A percentile compares a stretch with the other conserved stretches of the same genome.
These are phyloP conservation scores for Penicillium lagena DNA, from an alignment of 495 filamentous ascomycete species.

Conservation along the genomic window DNA sequence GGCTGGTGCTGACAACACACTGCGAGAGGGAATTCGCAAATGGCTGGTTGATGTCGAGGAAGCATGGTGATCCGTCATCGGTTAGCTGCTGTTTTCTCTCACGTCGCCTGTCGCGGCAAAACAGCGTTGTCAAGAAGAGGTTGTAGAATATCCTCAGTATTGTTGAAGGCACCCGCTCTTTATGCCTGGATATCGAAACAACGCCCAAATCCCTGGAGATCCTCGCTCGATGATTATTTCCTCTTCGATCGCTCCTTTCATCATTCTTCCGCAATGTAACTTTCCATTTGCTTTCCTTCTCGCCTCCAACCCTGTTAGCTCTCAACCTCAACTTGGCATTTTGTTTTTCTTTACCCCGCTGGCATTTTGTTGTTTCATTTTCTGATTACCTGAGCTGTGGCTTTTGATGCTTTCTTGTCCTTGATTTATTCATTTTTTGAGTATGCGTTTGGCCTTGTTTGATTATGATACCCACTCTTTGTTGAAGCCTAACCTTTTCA, in stretches of 20 bases:
- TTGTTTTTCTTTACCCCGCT: conserved; percentile 1
- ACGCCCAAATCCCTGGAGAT: no score
- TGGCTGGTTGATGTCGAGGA: conserved; percentile 59
- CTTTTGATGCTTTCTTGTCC: neutral
- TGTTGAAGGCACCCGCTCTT: no score
- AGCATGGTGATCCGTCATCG: conserved; percentile 24
- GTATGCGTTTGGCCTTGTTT: conserved; percentile 7
- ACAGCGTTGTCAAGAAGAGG: no score
- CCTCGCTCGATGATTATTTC: no score
- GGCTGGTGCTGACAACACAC: conserved; percentile 45
- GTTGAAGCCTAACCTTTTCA: conserved; percentile 5
- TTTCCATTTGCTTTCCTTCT: neutral
- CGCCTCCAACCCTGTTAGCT: neutral
- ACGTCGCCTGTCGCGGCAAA: neutral
- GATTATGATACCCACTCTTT: conserved; percentile 24
- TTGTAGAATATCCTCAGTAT: no score
- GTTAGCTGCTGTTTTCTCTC: neutral
- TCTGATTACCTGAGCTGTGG: neutral
- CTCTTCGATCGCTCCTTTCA: no score
- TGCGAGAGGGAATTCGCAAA: conserved; percentile 57
- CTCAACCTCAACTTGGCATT: neutral
- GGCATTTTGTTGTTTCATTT: neutral
- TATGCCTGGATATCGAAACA: no score
- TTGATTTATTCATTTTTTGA: neutral
- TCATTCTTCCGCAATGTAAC: no score